Evolutionary conservation across 73 alveolate species (phyloP).

Genomic region (Paramecium sonneborni): DNA sequence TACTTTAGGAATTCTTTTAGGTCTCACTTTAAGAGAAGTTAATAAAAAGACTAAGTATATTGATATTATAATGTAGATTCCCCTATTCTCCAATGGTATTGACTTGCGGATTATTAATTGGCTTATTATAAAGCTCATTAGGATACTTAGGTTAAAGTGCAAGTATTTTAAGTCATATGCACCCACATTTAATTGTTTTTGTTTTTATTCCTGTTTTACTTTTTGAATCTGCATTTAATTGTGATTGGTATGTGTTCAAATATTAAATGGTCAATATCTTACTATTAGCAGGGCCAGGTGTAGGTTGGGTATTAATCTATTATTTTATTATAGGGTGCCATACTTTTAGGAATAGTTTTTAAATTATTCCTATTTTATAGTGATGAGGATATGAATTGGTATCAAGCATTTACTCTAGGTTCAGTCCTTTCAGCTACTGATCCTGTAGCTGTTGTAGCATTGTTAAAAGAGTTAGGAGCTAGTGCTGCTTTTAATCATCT

Average conservation of each 20-base stretch:
- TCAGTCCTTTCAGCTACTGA: slow-evolving; percentile 77
- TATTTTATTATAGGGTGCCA: slow-evolving; percentile 59
- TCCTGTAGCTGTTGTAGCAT: slow-evolving; percentile 81
- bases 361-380: slow-evolving; percentile 63
- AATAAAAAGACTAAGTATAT: slow-evolving; percentile 23
- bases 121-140: slow-evolving; percentile 8
- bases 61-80: not conserved
- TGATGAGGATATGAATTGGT: slow-evolving; percentile 72
- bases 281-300: slow-evolving; percentile 64
- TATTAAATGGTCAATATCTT: slow-evolving; percentile 49
- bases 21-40: slow-evolving; percentile 27
- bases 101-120: slow-evolving; percentile 63
- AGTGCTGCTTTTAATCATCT: slow-evolving; percentile 69
- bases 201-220: slow-evolving; percentile 64
- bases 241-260: slow-evolving; percentile 72
- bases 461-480: slow-evolving; percentile 74
- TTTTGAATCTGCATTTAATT: slow-evolving; percentile 69
- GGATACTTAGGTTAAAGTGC: slow-evolving; percentile 65
- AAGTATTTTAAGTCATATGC: slow-evolving; percentile 54
- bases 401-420: slow-evolving; percentile 73
- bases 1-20: slow-evolving; percentile 34
- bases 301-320: slow-evolving; percentile 35
- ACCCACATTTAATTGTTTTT: slow-evolving; percentile 62
- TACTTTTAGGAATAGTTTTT: slow-evolving; percentile 68
- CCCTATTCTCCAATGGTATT: slow-evolving; percentile 71